Evolutionary conservation across 2,329 filamentous ascomycete genomes (phyloP).

Genomic region (Dactylonectria estremocensis): DNA sequence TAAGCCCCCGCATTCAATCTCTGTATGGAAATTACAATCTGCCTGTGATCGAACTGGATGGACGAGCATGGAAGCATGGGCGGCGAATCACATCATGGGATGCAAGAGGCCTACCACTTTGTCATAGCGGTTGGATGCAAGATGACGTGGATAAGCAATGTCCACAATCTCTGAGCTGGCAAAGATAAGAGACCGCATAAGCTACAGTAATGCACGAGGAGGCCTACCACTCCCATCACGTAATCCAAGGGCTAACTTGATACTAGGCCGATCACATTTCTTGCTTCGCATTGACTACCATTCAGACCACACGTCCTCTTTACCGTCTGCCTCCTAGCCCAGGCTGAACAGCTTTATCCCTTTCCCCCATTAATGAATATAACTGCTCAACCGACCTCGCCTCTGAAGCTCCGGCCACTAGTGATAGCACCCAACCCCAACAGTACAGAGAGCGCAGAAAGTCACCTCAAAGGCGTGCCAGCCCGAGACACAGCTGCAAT

Average conservation of each 20-base stretch:
- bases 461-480: conserved; percentile 1
- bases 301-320: neutral
- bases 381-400: neutral
- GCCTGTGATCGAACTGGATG: neutral
- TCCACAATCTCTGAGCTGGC: neutral
- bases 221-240: conserved; percentile 1
- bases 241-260: neutral
- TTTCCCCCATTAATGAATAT: neutral
- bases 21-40: neutral
- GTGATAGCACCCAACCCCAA: neutral
- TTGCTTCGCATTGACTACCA: neutral
- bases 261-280: neutral
- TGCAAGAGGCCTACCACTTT: conserved; percentile 3
- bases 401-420: neutral
- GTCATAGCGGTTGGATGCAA: neutral
- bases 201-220: conserved; percentile 1
- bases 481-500: neutral
- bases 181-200: neutral
- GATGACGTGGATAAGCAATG: conserved; percentile 1
- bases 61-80: neutral
- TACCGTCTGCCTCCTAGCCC: neutral
- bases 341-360: neutral
- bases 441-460: neutral
- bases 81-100: neutral
- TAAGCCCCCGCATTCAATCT: neutral